Base-by-base conservation (phyloP, 179 eudicot species). In the Corrigiola litoralis region DNA sequence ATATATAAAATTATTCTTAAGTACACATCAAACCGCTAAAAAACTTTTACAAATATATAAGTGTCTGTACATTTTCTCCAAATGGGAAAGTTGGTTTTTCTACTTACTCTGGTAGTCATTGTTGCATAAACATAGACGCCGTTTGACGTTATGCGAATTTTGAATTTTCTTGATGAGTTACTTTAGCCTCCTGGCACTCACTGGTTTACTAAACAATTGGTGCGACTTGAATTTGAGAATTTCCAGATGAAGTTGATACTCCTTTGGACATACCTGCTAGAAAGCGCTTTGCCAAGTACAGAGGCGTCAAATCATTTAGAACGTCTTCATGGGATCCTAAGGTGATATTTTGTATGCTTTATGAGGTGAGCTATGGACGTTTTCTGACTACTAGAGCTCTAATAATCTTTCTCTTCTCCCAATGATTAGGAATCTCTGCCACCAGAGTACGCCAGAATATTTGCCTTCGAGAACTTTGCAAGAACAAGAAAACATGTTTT, bases 321-420 rank as follows among this genome's bases (percentile, higher is more conserved):
- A 94, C 99, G 27, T 94, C 99, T 21, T 71, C 96, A 55, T 94
- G 99, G 99, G 99, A 94, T 75, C 95, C 97, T 6, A 88, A 88
- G 77, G 99, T 94, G 74, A 72, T 69, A 23, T 69, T 41, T 49
- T 50, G n/a, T 6, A 12, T 77, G 50, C 42, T 37, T 33, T n/a
- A 34, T 58, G 23, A 24, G 28, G 27, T 33, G 12, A 42, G 4
- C 5, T 20, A 32, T 34, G 23, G n/a, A 16, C 37, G 24, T 27
- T 52, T 9, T 17, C n/a, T n/a, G n/a, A n/a, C n/a, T n/a, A n/a
- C n/a, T n/a, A 6, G 42, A 38, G 48, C 56, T 59, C 41, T 7
- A 20, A 44, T 46, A 21, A 62, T 25, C 33, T 20, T 16, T 54
- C 31, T 38, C n/a, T 53, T 51, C 21, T 13, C 58, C 37, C 55